These are phyloP conservation scores for Phellinidium pouzarii DNA, from an alignment of 1,284 basidiomycete species.

Conservation along the genomic window DNA sequence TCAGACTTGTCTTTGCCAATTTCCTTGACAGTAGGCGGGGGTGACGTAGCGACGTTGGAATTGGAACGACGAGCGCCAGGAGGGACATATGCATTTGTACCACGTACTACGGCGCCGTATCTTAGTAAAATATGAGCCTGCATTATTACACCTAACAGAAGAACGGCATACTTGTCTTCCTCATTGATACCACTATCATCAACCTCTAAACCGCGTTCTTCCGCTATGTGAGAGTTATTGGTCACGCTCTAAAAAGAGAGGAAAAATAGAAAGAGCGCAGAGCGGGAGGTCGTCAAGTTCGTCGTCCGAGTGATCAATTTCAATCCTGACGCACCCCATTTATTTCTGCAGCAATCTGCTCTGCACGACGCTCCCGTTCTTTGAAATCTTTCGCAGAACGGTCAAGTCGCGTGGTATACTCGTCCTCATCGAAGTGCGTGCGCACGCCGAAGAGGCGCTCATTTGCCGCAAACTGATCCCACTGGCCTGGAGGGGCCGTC, in stretches of 20 bases:
- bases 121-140: slow-evolving; percentile 34
- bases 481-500: slow-evolving; percentile 39
- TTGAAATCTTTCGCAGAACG: slow-evolving; percentile 80
- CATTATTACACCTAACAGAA: slow-evolving; percentile 15
- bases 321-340: slow-evolving; percentile 70
- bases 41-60: slow-evolving; percentile 26
- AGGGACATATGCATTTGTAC: slow-evolving; percentile 87
- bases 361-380: slow-evolving; percentile 84
- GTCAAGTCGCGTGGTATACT: slow-evolving; percentile 95
- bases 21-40: slow-evolving; percentile 23
- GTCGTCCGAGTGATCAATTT: no score
- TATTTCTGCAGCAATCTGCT: slow-evolving; percentile 88
- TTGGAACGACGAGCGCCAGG: slow-evolving; percentile 64
- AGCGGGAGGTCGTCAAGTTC: no score
- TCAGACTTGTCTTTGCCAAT: slow-evolving; percentile 34
- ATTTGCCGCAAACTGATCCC: slow-evolving; percentile 97
- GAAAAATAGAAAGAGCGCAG: neutral
- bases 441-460: slow-evolving; percentile 90
- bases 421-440: slow-evolving; percentile 88
- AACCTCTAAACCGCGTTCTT: slow-evolving; percentile 72
- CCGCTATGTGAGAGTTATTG: slow-evolving; percentile 82
- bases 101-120: slow-evolving; percentile 89
- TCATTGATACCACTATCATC: slow-evolving; percentile 81
- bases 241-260: slow-evolving; percentile 43
- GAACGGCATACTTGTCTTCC: slow-evolving; percentile 79